phyloP scores from a whole-genome alignment of 2,329 filamentous ascomycete species.

The Fusarium falciforme region DNA sequence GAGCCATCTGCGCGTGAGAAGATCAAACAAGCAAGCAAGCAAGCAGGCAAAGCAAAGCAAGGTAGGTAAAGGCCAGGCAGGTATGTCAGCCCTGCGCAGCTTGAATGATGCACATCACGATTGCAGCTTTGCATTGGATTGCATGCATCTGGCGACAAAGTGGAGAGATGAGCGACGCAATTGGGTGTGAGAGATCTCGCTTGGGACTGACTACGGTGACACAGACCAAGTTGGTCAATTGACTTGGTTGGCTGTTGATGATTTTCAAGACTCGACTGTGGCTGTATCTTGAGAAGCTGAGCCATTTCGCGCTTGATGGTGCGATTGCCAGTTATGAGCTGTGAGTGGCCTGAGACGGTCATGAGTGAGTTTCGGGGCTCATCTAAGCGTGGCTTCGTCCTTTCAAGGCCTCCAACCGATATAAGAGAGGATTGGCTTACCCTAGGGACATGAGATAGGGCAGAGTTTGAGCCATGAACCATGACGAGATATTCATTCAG shows the following conservation, averaged over 20 bases:
- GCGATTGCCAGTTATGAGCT: background rate
- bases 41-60: background rate
- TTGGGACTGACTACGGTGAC: slow-evolving; percentile 7
- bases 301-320: background rate
- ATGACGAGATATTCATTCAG: background rate
- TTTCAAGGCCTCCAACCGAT: background rate
- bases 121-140: slow-evolving; percentile 37
- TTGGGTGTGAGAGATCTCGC: slow-evolving; percentile 7
- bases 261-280: background rate
- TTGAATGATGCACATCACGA: slow-evolving; percentile 37
- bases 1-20: background rate
- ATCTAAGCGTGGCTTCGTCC: background rate
- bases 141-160: slow-evolving; percentile 28
- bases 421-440: background rate
- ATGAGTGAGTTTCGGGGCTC: background rate
- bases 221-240: slow-evolving; percentile 6
- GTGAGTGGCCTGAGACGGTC: background rate
- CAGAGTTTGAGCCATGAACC: background rate
- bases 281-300: background rate
- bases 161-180: slow-evolving; percentile 15
- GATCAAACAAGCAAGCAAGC: background rate
- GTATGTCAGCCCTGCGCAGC: slow-evolving; percentile 8
- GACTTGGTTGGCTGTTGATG: background rate
- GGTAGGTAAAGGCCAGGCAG: background rate
- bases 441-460: background rate